Base-by-base conservation (phyloP, 2,329 filamentous ascomycete genomes). In the Clarireedia homoeocarpa region DNA sequence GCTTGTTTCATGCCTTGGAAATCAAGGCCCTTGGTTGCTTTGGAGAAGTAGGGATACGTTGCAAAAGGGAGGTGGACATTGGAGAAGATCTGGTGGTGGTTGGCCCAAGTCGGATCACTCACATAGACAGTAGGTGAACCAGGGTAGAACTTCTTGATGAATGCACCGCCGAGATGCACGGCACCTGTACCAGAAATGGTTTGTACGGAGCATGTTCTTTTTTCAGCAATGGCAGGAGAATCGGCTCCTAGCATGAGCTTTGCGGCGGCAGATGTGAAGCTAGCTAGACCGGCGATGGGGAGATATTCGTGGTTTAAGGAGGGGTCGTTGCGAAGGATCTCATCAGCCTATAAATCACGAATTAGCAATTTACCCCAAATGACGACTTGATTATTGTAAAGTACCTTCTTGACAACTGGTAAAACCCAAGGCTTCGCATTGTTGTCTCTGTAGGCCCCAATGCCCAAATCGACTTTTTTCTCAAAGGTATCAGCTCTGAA, bases 111-210 rank as follows among this genome's bases (percentile, higher is more conserved):
- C 53, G 94, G 94, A 72, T 88, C 88, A 68, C 91, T 96, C 72
- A 97, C 79, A 80, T 96, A 96, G 74, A 95, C 83, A 58, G 85
- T 83, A 64, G 82, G 86, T 74, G 80, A 83, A 69, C 81, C 79
- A 68, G 78, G 77, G 80, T 89, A 96, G 83, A 97, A 99, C 72
- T 86, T 91, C 72, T 88, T 78, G 59, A 99, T 86, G 84, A 99
- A 99, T 65, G 95, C 85, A 61, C 86, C 91, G 63, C 94, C 94
- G 39, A 97, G 78, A 71, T 99, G 94, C 63, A 96, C 85, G 61
- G 94, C 94, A 66, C 94, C 94, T 61, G 94, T 99, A 67, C 94
- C 94, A 56, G 94, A 99, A 75, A 99, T 95, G 69, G 92, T 95
- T 76, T 99, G 94, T 54, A 96, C 73, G 40, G 90, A 90, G 62